Evolutionary conservation across 2,329 filamentous ascomycete species (phyloP), one percentile per base, ranked within the genome.

Genomic region (Alternaria panax): DNA sequence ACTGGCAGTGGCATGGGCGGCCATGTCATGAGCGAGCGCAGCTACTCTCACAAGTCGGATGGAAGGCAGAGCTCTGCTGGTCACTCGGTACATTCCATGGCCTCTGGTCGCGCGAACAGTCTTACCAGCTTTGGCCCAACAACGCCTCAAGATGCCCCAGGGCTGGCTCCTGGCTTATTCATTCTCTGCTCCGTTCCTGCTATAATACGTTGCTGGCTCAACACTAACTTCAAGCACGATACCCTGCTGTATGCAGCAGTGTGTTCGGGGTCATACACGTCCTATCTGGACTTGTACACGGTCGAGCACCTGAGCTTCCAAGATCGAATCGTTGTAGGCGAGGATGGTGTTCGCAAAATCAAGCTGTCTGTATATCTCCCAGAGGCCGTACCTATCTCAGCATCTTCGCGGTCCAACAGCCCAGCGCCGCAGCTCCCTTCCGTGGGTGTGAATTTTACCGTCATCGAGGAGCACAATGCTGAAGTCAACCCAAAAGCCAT

Each of bases 181-280:
- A 86, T 96, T 52, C 83, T 97, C 16, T 93, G 94, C 12, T 90
- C 93, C 7, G 93, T 96, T 6, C 95, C 95, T 6, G 92, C 93
- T 28, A 97, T 99, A 66, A 92, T 98, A 57, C 90, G 95, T 62
- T 99, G 95, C 81, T 98, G 95, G 93, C 84, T 98, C 68, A 94
- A 92, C 25, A 90, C 89, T 34, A 90, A 92, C 71, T 98, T 96
- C 79, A 94, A 93, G 14, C 94, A 97, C 74, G 89, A 91, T 65
- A 90, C 92, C 9, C 85, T 98, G 16, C 83, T 97, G 5, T 98
- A 98, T 75, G 95, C 93, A 34, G 93, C 93, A 32, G 84, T 98
- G 2, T 98, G 95, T 78, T 94, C 92, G 2, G 95, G 94, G 2
- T 96, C 95, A 5, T 93, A 93, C 76, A 90, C 88, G 68, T 98